Base-by-base conservation (phyloP, 2,329 filamentous ascomycete genomes). In the Fusarium compactum region DNA sequence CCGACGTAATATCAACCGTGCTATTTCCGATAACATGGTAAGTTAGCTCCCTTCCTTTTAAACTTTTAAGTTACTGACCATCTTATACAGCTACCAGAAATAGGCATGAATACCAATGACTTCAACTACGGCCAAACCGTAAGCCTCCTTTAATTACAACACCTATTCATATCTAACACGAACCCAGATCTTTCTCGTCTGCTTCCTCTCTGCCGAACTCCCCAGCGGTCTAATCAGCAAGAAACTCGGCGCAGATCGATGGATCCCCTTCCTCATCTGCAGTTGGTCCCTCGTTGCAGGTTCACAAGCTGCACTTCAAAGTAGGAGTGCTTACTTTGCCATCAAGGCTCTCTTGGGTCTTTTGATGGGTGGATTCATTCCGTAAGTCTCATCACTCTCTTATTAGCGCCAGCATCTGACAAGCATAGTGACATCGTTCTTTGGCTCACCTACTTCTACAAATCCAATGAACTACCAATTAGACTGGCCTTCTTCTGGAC, bases 381-480 rank as follows among this genome's bases (percentile, higher is more conserved):
- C 84, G 70, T 83, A 79, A 40, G 76, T 20, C 1, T 5, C 10
- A 20, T 18, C 3, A 4, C 11, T 2, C 14, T 12, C 14, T 12
- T 22, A 14, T 4, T 20, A 29, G 14, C 4, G 2, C 11, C 10
- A 22, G 10, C 43, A 11, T 25, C 60, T 66, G n/a, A 71, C 58
- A 22, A 12, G 2, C 6, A 2, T 2, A 78, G 76, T 22, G 74
- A 80, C 63, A 87, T 88, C 24, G 86, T 92, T 16, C 81, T 92
- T 0, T 94, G 91, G 78, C 82, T 93, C 8, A 90, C 88, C 6
- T 94, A 94, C 78, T 95, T 91, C 79, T 95, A 94, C 80, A 94
- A 88, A 47, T 88, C 88, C 1, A 85, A 85, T 55, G 92, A 94
- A 76, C 82, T 95, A 0, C 90, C 91, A 0, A 85, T 86, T 14